Base-by-base conservation (phyloP, 257 asterid species). In the Paraleonurus japonicus region DNA sequence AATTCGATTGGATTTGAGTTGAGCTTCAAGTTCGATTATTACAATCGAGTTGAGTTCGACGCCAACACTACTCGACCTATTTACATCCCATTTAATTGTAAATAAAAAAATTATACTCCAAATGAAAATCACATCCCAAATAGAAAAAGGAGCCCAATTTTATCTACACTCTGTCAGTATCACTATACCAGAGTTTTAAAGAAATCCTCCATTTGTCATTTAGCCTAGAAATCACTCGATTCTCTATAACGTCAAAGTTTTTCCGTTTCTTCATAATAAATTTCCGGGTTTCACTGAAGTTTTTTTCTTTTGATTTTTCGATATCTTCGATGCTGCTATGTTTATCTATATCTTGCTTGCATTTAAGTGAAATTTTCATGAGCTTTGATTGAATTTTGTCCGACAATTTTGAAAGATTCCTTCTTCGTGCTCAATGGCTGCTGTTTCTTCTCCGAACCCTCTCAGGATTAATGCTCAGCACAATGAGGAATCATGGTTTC, bases 381-480 rank as follows among this genome's bases (percentile, higher is more conserved):
- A 23, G 6, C 9, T 73, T 68, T 50, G 20, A 48, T 60, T 39
- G 72, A 7, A 4, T 54, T 67, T 4, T 33, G 54, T 43, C 60
- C 65, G n/a, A 28, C 1, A 67, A 5, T 20, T 53, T 65, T 55
- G 48, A 20, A 17, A 1, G 39, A 32, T 58, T 39, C 57, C 62
- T 73, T 2, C 32, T 62, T 33, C 48, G 45, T 51, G 67, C 69
- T 65, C 70, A 30, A 92, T 92, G 97, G 88, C 85, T 20, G 63
- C 76, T 71, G 83, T 82, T 71, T 67, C 33, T 61, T 75, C 73
- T 75, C 84, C 53, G 61, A 82, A 72, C 78, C 84, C 89, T 41
- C 69, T 82, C 17, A 45, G 82, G 48, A 53, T 83, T 70, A 72
- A 27, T 43, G 79, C 85, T 72, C 83, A 69, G 47, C 74, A 73